Evolutionary conservation across 257 asterid species (phyloP).

Genomic region (Voacanga thouarsii): DNA sequence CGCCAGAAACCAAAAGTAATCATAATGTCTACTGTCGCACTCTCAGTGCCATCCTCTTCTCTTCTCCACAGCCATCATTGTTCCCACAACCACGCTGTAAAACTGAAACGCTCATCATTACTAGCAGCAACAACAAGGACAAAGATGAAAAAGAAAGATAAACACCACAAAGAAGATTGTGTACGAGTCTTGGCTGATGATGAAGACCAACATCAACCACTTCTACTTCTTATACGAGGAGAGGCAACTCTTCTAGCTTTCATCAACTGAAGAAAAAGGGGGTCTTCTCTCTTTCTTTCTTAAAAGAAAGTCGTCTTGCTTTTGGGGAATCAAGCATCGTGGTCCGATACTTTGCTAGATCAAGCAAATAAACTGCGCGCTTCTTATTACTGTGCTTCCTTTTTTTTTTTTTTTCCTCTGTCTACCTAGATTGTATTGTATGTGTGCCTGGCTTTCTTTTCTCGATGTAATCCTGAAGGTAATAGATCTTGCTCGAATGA

Average conservation of each 20-base stretch:
- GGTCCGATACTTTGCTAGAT: slow-evolving; percentile 37
- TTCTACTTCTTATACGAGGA: background rate
- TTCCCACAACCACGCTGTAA: slow-evolving; percentile 22
- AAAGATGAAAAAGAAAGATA: slow-evolving; percentile 12
- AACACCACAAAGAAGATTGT: background rate
- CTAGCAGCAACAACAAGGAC: slow-evolving; percentile 7
- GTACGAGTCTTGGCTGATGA: background rate
- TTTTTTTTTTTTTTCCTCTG: background rate
- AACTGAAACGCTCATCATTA: slow-evolving; percentile 20
- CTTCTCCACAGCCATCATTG: slow-evolving; percentile 27
- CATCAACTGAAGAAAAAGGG: background rate
- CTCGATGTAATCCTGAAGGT: background rate
- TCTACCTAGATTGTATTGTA: background rate
- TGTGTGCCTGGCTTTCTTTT: background rate
- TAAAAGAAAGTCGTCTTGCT: slow-evolving; percentile 15
- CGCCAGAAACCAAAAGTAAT: slow-evolving; percentile 21
- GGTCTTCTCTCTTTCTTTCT: slow-evolving; percentile 17
- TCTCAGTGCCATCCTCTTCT: slow-evolving; percentile 13
- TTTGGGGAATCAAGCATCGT: slow-evolving; percentile 41
- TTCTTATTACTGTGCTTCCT: slow-evolving; percentile 1
- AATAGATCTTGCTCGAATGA: slow-evolving; percentile 9
- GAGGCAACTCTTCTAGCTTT: background rate
- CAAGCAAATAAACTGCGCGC: slow-evolving; percentile 3
- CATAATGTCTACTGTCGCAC: slow-evolving; percentile 22
- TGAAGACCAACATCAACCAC: background rate